Evolutionary conservation across 2,329 filamentous ascomycete species (phyloP).

Genomic region (Colletotrichum orchidophilum): DNA sequence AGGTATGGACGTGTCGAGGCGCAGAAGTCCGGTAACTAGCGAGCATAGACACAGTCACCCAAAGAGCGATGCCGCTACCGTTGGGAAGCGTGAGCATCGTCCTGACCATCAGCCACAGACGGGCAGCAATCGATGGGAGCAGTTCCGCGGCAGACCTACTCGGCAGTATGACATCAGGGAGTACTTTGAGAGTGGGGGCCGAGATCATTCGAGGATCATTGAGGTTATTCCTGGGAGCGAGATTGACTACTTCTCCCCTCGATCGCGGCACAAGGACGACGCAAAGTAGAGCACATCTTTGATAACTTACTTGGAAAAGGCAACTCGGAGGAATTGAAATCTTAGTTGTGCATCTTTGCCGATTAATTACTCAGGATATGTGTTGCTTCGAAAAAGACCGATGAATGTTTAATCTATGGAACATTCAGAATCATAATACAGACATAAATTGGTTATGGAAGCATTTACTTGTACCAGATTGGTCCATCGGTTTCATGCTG

Average conservation of each 20-base stretch:
- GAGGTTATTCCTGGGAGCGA: conserved; percentile 26
- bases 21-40: background rate
- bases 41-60: background rate
- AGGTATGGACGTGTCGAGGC: background rate
- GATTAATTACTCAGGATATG: no score
- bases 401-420: no score
- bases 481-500: no score
- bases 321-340: background rate
- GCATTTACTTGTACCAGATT: no score
- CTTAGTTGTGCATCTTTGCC: no score
- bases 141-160: background rate
- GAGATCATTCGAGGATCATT: conserved; percentile 8
- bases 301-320: background rate
- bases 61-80: conserved; percentile 14
- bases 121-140: conserved; percentile 16
- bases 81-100: background rate
- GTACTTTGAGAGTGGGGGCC: background rate
- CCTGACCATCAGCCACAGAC: background rate
- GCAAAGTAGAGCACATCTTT: background rate
- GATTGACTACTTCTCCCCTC: background rate
- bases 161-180: conserved; percentile 15
- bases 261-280: background rate
- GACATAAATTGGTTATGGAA: no score
- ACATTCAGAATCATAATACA: no score
- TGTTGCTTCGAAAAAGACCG: no score